Evolutionary conservation across 805 yeast species (phyloP), one percentile per base, ranked within the genome.

Genomic region (Candida endomychidarum): DNA sequence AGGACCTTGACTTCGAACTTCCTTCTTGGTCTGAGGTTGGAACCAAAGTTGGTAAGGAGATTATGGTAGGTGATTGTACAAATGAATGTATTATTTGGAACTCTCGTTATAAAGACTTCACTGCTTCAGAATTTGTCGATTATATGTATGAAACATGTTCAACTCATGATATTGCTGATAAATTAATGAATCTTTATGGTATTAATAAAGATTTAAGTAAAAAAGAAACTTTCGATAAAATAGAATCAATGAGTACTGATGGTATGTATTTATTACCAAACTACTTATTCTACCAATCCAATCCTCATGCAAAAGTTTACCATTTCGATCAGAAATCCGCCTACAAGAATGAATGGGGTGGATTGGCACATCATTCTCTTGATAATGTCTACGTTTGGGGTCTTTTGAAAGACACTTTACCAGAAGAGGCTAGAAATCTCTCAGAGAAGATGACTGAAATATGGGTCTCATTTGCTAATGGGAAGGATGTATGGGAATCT

Each of bases 351-450:
- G 41, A n/a, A 26, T 39, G 37, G 26, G 16, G 16, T 14, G 37
- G 29, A 7, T 22, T 6, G 5, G 48, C 51, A 2, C 48, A 47
- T 34, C 51, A 47, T 27, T 45, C 51, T 20, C 32, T 47, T 19
- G 51, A 47, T 30, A 42, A 42, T 34, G 44, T 44, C 10, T 47
- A 47, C 23, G 32, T 45, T 8, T 47, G 50, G 48, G 44, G 47
- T 11, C 31, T 34, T 8, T 29, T 43, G 17, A 38, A 29, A 12
- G 27, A 40, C 20, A 24, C 42, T 17, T 29, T 46, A 8, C 24
- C 26, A 18, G 38, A 37, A 7, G 41, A 43, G 18, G 33, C 15
- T 8, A 6, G 27, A 10, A 38, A 34, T 10, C 16, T 29, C 3
- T 37, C 33, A 18, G 43, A 28, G 14, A 33, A 28, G 16, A 44